phyloP scores from a whole-genome alignment of 164 flowering plant species.

The Litsea cubeba region DNA sequence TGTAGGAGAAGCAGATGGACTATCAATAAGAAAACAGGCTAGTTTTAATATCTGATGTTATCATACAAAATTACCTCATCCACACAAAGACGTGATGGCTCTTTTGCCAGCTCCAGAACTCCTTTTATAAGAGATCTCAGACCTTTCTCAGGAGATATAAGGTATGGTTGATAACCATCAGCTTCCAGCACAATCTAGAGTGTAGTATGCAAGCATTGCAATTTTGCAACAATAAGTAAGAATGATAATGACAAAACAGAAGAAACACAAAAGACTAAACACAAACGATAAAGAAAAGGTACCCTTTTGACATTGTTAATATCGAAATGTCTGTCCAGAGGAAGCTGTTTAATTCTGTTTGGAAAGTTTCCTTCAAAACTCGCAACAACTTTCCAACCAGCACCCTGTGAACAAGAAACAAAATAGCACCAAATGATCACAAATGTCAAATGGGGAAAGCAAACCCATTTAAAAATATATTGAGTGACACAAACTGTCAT shows the following conservation, averaged over 20 bases:
- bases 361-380: slow-evolving; percentile 99
- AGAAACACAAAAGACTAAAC: neutral
- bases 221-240: neutral
- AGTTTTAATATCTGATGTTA: neutral
- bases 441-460: too few species aligned
- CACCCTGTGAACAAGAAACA: slow-evolving; percentile 48
- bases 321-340: slow-evolving; percentile 95
- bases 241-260: neutral
- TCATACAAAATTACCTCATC: slow-evolving; percentile 65
- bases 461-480: too few species aligned
- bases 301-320: slow-evolving; percentile 96
- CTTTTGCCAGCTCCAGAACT: slow-evolving; percentile 94
- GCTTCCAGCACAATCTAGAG: slow-evolving; percentile 93
- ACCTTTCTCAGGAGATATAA: slow-evolving; percentile 98
- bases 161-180: slow-evolving; percentile 99
- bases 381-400: slow-evolving; percentile 98
- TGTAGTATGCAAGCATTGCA: neutral
- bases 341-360: slow-evolving; percentile 93
- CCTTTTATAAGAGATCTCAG: slow-evolving; percentile 84
- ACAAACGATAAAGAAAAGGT: slow-evolving; percentile 8
- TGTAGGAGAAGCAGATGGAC: neutral
- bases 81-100: slow-evolving; percentile 93
- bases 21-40: neutral
- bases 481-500: neutral
- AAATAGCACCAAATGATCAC: too few species aligned